Evolutionary conservation across 2,329 filamentous ascomycete genomes (phyloP).

Genomic region (Arthrocladium fulminans): DNA sequence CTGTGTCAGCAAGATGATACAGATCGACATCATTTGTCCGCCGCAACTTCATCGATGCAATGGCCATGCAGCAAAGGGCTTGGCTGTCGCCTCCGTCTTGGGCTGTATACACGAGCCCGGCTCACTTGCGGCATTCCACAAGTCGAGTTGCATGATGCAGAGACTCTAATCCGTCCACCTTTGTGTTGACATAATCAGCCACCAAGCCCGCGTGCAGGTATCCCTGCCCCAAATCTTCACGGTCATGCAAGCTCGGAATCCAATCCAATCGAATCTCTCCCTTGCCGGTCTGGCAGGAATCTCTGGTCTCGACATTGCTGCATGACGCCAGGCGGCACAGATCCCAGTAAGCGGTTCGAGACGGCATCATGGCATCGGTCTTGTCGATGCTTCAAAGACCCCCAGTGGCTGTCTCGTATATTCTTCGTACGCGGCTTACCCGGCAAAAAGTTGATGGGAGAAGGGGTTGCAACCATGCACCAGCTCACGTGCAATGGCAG

Average conservation of each 20-base stretch:
- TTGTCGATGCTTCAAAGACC: too few relatives aligned
- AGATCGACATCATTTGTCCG: too few relatives aligned
- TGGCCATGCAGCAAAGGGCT: not conserved
- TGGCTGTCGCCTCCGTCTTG: not conserved
- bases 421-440: too few relatives aligned
- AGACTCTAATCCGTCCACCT: not conserved
- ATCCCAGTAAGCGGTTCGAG: too few relatives aligned
- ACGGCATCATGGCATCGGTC: too few relatives aligned
- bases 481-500: too few relatives aligned
- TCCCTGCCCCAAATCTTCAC: not conserved
- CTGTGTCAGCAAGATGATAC: not conserved
- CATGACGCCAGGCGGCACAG: too few relatives aligned
- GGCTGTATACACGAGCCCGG: not conserved
- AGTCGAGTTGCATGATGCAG: not conserved
- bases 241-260: not conserved
- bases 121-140: too few relatives aligned
- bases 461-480: too few relatives aligned
- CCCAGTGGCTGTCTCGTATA: too few relatives aligned
- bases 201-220: not conserved
- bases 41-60: not conserved
- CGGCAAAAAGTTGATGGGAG: too few relatives aligned
- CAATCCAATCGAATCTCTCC: not conserved
- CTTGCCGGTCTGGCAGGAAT: not conserved
- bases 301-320: not conserved
- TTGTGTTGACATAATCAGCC: not conserved